Evolutionary conservation across 768 basidiomycete species (phyloP).

Genomic region (Termitomyces sp.): DNA sequence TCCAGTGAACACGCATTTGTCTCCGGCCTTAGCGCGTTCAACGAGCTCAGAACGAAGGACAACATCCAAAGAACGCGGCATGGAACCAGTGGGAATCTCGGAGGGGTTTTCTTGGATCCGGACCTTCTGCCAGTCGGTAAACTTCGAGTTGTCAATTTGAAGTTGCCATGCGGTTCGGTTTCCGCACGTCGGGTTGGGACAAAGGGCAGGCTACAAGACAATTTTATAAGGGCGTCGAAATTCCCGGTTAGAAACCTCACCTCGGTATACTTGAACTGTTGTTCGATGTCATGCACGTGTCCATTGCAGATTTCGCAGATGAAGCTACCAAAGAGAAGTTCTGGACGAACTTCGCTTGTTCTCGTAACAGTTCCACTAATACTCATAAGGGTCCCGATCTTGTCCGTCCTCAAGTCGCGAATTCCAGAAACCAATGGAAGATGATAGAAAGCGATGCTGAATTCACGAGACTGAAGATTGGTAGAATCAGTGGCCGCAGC

Average conservation of each 20-base stretch:
- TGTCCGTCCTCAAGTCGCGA: constrained; percentile 86
- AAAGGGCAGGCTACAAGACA: constrained; percentile 69
- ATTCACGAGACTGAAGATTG: constrained; percentile 88
- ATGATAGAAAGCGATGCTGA: constrained; percentile 93
- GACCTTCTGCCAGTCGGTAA: constrained; percentile 99
- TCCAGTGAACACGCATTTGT: constrained; percentile 97
- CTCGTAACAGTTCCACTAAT: constrained; percentile 97
- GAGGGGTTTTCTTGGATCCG: constrained; percentile 98
- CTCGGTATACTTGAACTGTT: constrained; percentile 99
- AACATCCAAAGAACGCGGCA: constrained; percentile 96
- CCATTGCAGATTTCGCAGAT: constrained; percentile 87
- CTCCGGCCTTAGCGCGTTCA: constrained; percentile 98
- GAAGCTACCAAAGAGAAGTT: constrained; percentile 90
- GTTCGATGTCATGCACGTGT: constrained; percentile 88
- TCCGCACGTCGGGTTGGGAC: constrained; percentile 91
- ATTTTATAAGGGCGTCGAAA: neutral
- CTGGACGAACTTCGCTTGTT: constrained; percentile 95
- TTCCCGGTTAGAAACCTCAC: constrained; percentile 30
- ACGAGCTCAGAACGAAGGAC: constrained; percentile 94
- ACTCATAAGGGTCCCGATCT: constrained; percentile 90
- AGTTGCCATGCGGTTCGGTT: constrained; percentile 90
- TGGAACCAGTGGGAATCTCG: constrained; percentile 96
- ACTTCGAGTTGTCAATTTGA: constrained; percentile 93
- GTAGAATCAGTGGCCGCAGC: constrained; percentile 83
- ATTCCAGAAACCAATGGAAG: constrained; percentile 93